These are phyloP conservation scores for Aurantiochytrium sp. DNA, from an alignment of 108 stramenopile species.

Conservation along the genomic window DNA sequence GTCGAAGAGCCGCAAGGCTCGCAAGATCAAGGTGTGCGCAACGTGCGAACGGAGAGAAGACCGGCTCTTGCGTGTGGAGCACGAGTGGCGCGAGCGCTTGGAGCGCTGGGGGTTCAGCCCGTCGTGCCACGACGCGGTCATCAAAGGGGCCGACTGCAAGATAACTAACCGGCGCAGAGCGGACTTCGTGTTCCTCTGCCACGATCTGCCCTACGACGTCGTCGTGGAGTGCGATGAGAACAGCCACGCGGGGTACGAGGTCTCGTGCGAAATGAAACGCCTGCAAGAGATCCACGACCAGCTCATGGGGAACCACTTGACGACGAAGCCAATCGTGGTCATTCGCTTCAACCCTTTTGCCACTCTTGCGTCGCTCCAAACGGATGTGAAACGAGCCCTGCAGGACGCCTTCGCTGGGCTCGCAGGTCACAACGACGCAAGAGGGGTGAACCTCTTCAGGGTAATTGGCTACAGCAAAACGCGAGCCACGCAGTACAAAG, in stretches of 20 bases:
- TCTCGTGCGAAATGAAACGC: not conserved
- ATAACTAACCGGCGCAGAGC: not conserved
- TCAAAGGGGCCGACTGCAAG: not conserved
- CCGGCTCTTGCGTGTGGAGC: not conserved
- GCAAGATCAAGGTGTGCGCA: not conserved
- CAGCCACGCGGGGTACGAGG: not conserved
- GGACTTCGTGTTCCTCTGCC: not conserved
- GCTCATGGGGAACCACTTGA: not conserved
- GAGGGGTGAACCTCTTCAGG: not conserved
- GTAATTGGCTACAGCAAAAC: not conserved
- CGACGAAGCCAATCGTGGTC: not conserved
- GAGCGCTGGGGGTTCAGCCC: not conserved
- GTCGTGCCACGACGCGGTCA: not conserved
- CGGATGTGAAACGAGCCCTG: not conserved
- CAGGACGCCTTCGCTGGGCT: not conserved
- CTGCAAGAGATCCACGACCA: not conserved
- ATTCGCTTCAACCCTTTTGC: not conserved
- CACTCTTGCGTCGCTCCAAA: too few relatives aligned
- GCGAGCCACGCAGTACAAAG: too few relatives aligned
- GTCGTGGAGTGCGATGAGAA: not conserved
- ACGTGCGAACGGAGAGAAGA: not conserved
- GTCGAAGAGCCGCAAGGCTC: not conserved
- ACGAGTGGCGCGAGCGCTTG: not conserved
- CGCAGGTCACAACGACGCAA: not conserved
- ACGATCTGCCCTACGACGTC: not conserved